Base-by-base conservation (phyloP, 2,329 filamentous ascomycete genomes). In the Clarireedia paspali region DNA sequence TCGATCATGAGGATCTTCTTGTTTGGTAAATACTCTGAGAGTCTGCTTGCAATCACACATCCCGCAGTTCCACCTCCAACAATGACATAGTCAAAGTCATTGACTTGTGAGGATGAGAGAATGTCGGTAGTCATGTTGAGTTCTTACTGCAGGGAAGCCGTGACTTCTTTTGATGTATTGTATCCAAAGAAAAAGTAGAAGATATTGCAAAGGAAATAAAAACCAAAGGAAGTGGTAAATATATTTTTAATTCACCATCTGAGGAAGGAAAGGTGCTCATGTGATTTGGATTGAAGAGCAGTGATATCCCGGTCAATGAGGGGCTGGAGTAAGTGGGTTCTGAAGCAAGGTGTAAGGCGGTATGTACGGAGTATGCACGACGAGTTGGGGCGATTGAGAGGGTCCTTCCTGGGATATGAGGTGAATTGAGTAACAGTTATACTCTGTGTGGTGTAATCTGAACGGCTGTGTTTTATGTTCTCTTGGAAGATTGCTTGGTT, bases 1-100 rank as follows among this genome's bases (percentile, higher is more conserved):
- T 96, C 91, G 70, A 96, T 88, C 66, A 95, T 72, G 57, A 96
- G 82, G 56, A 92, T 81, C 63, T 81, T 85, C 75, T 89, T 91
- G 71, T 89, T 78, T 50, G 91, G 91, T 45, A 95, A 79, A 70
- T 95, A 94, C 71, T 90, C 82, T 34, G 89, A 64, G 14, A 78
- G 69, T 40, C 75, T 71, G 53, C 69, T 70, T 15, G 75, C 76
- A 55, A 77, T 69, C 1, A 75, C 72, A 53, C 76, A 72, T n/a
- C 76, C 76, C 23, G 75, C 71, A 2, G 75, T 77, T 15, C 76
- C 76, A n/a, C 75, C 76, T 34, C 76, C 75, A n/a, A 76, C 73
- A 50, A 78, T 68, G 57, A 78, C 64, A 63, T 75, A 77, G 65
- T 78, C 74, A 67, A 73, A 77, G 62, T 66, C 62, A 48, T 67